phyloP scores from a whole-genome alignment of 225 moss, liverwort and hornwort species.

The Sphagnum contortum region DNA sequence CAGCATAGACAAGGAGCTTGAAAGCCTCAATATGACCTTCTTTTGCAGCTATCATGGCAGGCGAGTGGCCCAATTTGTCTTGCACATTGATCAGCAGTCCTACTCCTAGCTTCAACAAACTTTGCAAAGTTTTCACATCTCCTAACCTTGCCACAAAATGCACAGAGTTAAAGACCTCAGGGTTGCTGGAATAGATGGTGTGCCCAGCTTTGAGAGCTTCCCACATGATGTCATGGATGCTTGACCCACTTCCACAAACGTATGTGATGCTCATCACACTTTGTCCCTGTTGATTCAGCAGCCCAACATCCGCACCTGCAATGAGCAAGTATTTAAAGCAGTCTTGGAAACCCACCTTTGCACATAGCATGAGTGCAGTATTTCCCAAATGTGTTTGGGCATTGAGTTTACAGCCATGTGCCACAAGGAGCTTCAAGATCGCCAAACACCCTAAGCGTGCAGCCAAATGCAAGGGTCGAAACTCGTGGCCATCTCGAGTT shows the following conservation, averaged over 20 bases:
- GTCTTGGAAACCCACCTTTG: conserved; percentile 31
- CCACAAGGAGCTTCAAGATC: conserved; percentile 23
- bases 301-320: conserved; percentile 39
- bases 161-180: conserved; percentile 33
- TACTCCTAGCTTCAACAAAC: conserved; percentile 20
- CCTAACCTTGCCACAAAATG: conserved; percentile 38
- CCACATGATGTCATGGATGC: conserved; percentile 26
- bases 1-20: conserved; percentile 37
- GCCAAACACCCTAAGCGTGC: conserved; percentile 34
- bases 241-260: conserved; percentile 17
- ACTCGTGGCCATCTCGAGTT: conserved; percentile 23
- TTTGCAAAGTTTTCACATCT: conserved; percentile 30
- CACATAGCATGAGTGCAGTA: conserved; percentile 36
- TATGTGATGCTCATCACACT: conserved; percentile 37
- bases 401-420: conserved; percentile 31
- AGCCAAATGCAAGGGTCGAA: conserved; percentile 42
- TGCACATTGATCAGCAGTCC: conserved; percentile 27
- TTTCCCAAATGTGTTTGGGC: conserved; percentile 27
- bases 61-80: conserved; percentile 37
- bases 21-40: conserved; percentile 45
- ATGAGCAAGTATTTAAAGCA: conserved; percentile 33
- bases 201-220: conserved; percentile 25
- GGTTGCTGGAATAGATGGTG: conserved; percentile 27
- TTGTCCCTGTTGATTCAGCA: conserved; percentile 18
- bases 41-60: conserved; percentile 41